Base-by-base conservation (phyloP, 2,329 filamentous ascomycete genomes). In the Beauveria sp. region DNA sequence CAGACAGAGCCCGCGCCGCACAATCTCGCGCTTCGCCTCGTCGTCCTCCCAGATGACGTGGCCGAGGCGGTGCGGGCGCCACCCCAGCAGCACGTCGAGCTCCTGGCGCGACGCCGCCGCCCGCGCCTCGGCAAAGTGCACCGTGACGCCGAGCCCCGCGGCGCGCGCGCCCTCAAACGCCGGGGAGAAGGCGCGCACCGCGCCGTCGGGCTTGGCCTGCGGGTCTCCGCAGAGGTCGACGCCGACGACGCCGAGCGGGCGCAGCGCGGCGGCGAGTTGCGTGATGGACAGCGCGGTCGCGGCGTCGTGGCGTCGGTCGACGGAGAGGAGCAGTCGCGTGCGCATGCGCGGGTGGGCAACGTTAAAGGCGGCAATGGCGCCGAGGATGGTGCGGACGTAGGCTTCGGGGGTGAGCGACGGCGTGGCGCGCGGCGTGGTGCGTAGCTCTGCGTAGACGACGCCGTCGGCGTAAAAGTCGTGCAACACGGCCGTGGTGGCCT, bases 161-260 rank as follows among this genome's bases (percentile, higher is more conserved):
- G 68, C 70, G 63, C 79, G 81, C 5, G 88, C 88, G 60, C 77
- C 75, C 1, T 71, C 67, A 66, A 95, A 88, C 0, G 85, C 81
- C 0, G 79, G 74, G 1, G 77, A 75, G 70, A 91, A 89, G 7
- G 83, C 73, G 18, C 78, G 74, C 22, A 93, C 77, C 55, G 86
- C 80, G 10, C 86, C 86, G 65, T 78, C 80, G 0, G 80, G 76
- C 1, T 70, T 69, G 1, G 69, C 70, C 7, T 71, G 69, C 0
- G 90, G 90, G 69, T 96, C 86, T 20, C 91, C 91, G 72, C 90
- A 93, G 22, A 95, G 81, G 69, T 95, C 91, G 24, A 95, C 73
- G 16, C 86, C 90, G 1, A 93, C 87, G 5, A 93, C 83, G 20
- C 85, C 84, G 5, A 73, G 69, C 43, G 68, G 65, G 16, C 73